Conservation (phyloP, 192 early-diverging fungal species). For the Chytriomyces sp. region DNA sequence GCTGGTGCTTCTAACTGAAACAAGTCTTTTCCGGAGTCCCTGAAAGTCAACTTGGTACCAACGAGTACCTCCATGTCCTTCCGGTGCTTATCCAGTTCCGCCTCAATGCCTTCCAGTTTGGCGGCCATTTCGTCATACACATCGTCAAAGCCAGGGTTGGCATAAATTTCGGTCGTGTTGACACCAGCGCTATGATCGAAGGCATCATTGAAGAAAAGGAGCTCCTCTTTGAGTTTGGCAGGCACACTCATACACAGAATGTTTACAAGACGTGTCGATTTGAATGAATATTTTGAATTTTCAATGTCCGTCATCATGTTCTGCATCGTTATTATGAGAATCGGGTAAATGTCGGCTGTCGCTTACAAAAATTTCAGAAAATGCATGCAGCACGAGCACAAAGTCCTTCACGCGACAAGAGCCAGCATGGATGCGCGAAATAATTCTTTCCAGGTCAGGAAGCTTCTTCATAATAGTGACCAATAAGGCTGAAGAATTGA, state of each 20-base stretch:
- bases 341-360: conserved; percentile 10
- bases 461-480: conserved; percentile 48
- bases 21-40: conserved; percentile 92
- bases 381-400: conserved; percentile 60
- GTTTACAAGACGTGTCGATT: conserved; percentile 52
- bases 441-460: conserved; percentile 88
- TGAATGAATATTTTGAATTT: conserved; percentile 47
- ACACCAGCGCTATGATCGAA: conserved; percentile 72
- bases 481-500: conserved; percentile 21
- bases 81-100: conserved; percentile 68
- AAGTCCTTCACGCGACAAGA: conserved; percentile 88
- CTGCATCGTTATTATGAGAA: not conserved
- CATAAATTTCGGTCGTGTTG: conserved; percentile 34
- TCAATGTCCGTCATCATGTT: conserved; percentile 38
- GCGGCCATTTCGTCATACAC: conserved; percentile 74
- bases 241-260: conserved; percentile 54
- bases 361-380: conserved; percentile 58
- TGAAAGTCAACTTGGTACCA: conserved; percentile 71
- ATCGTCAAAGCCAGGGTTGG: conserved; percentile 67
- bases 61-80: conserved; percentile 64
- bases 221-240: conserved; percentile 54
- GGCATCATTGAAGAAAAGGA: conserved; percentile 73
- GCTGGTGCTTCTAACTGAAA: conserved; percentile 91
- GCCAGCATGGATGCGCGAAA: conserved; percentile 87
- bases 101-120: conserved; percentile 62